Conservation (phyloP, 2,329 filamentous ascomycete genomes). For the Trichocomaceae sp. region DNA sequence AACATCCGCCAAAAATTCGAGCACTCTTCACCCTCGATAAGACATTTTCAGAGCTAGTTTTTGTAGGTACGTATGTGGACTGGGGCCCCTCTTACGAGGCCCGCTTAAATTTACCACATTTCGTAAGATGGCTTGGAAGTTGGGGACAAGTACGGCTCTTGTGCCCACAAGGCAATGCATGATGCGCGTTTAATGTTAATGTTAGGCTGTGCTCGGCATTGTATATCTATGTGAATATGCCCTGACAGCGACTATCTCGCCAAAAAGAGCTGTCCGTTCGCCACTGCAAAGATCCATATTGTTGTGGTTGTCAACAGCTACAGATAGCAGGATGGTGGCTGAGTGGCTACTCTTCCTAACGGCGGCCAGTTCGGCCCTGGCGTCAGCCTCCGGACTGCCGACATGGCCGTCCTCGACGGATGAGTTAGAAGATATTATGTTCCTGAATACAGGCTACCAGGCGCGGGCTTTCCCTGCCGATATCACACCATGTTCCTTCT, state of each 20-base stretch:
- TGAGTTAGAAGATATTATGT: constrained; percentile 11
- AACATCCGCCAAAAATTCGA: not conserved
- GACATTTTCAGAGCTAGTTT: not conserved
- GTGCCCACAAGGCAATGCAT: not conserved
- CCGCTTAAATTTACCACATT: not conserved
- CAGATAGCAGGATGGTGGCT: constrained; percentile 1
- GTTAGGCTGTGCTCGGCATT: not conserved
- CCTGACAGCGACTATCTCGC: not conserved
- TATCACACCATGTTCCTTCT: constrained; percentile 9
- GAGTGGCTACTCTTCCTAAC: constrained; percentile 2
- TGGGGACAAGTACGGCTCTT: not conserved
- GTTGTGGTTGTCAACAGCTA: not conserved
- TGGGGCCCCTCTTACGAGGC: not conserved
- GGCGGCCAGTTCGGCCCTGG: not conserved
- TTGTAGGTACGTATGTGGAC: not conserved
- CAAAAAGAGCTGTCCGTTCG: not conserved
- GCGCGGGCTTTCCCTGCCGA: constrained; percentile 5
- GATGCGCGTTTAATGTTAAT: not conserved
- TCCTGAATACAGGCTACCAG: constrained; percentile 8
- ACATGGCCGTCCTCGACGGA: constrained; percentile 7
- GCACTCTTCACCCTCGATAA: not conserved
- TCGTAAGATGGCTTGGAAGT: not conserved
- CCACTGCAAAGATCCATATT: not conserved
- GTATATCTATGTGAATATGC: not conserved
- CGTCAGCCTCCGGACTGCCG: not conserved